Percentiles rank a stretch among this genome's conserved stretches.
Evolutionary conservation across 2,329 filamentous ascomycete species (phyloP).

Genomic region (Fusarium citri): DNA sequence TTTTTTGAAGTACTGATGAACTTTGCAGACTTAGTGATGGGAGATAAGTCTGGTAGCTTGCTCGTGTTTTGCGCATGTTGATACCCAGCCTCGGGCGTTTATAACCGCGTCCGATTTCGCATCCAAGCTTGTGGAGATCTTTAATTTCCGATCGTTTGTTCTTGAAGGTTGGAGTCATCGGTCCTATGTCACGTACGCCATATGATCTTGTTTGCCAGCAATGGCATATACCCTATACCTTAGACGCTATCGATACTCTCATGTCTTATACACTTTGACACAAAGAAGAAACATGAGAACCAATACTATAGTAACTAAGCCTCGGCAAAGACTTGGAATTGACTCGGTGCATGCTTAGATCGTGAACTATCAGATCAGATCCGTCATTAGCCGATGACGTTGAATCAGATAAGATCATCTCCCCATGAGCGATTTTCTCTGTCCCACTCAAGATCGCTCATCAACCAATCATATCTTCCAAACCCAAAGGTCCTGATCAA

Average conservation of each 20-base stretch:
- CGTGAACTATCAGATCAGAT: constrained; percentile 30
- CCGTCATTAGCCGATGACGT: constrained; percentile 30
- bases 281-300: background rate
- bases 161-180: too few relatives aligned
- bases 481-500: constrained; percentile 3
- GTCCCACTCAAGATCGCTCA: background rate
- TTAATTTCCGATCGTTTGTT: too few relatives aligned
- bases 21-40: too few relatives aligned
- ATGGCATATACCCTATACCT: too few relatives aligned
- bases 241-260: too few relatives aligned
- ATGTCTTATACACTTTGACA: background rate
- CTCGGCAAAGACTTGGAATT: constrained; percentile 14
- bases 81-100: background rate
- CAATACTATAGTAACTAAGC: constrained; percentile 2
- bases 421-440: constrained; percentile 38
- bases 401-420: constrained; percentile 33
- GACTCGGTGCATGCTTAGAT: background rate
- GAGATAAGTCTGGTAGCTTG: too few relatives aligned
- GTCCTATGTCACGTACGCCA: too few relatives aligned
- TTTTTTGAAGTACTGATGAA: too few relatives aligned
- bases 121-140: too few relatives aligned
- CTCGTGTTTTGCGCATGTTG: background rate
- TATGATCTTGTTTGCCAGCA: too few relatives aligned
- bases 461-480: background rate
- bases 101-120: too few relatives aligned